Evolutionary conservation across 2,329 filamentous ascomycete species (phyloP), one percentile per base, ranked within the genome.

Genomic region (Juglanconis juglandina): DNA sequence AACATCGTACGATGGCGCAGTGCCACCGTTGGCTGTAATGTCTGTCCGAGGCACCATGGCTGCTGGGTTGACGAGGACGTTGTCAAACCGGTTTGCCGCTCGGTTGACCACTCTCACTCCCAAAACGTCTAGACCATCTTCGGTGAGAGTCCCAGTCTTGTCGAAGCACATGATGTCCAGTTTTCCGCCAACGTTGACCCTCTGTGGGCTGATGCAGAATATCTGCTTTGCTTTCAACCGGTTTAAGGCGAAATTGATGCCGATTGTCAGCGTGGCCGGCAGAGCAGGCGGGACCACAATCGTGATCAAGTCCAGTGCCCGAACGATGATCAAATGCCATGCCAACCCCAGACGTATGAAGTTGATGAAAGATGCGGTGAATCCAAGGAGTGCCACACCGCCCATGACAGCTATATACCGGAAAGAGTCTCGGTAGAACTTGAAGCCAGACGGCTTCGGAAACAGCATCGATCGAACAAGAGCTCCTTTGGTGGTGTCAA

Each of bases 361-460:
- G 73, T 99, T 99, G 75, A 96, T 79, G 67, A 99, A 89, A 0
- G 95, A 98, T 1, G 89, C 92, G 30, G 93, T 78, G 70, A 99
- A 99, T 0, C 96, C 95, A 53, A 98, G 73, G 53, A 87, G 77
- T 30, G 95, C 96, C 67, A 99, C 88, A 47, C 87, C 77, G 5
- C 85, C 94, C 95, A 99, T 99, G 62, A 99, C 95, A 4, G 91
- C 92, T 62, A 99, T 98, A 72, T 99, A 99, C 30, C 93, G 87
- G 76, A 99, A 99, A 0, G 94, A 97, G 73, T 99, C 95, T 47
- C 92, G 87, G 73, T 99, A 99, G 72, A 99, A 99, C 69, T 96
- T 98, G 84, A 99, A 99, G 0, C 94, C 94, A 0, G 94, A 96
- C 1, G 95, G 95, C 70, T 99, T 99, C 0, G 95, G 96, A 71